Percentiles rank a stretch among this genome's conserved stretches.
Evolutionary conservation across 768 basidiomycete genomes (phyloP).

Genomic region (Mycena filopes): DNA sequence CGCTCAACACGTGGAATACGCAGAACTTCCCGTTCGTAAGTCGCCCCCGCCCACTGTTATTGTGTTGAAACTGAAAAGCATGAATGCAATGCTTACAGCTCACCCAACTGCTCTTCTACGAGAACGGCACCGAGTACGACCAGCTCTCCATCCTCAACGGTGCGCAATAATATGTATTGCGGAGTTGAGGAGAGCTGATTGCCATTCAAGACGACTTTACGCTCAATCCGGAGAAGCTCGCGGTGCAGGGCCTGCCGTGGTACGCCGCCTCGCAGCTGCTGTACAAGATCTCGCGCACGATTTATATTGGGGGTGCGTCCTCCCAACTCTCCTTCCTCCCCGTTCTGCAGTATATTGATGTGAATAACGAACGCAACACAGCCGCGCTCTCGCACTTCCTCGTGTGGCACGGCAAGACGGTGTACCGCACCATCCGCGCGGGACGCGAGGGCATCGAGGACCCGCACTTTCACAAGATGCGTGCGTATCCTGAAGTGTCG

Average conservation of each 20-base stretch:
- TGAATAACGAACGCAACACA: conserved; percentile 10
- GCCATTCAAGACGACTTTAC: conserved; percentile 12
- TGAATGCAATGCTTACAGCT: no score
- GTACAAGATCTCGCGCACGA: conserved; percentile 48
- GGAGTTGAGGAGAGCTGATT: neutral
- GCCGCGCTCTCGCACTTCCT: conserved; percentile 60
- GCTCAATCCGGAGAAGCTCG: conserved; percentile 45
- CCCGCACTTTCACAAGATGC: conserved; percentile 51
- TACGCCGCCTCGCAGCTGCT: conserved; percentile 57
- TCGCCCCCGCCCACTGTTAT: no score
- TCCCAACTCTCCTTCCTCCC: no score
- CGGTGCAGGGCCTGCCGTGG: conserved; percentile 40
- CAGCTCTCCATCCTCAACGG: conserved; percentile 60
- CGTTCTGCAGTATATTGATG: no score
- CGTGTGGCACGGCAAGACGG: conserved; percentile 57
- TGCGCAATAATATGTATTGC: conserved; percentile 8
- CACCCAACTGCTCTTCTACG: conserved; percentile 43
- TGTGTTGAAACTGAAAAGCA: no score
- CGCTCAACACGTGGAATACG: neutral
- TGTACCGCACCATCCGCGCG: conserved; percentile 48
- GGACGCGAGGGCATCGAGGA: conserved; percentile 47
- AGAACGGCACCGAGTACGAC: conserved; percentile 58
- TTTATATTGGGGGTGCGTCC: conserved; percentile 47
- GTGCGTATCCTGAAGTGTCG: conserved; percentile 43
- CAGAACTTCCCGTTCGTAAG: conserved; percentile 47